Conservation (phyloP, 768 basidiomycete genomes). For the Mycena crocata region DNA sequence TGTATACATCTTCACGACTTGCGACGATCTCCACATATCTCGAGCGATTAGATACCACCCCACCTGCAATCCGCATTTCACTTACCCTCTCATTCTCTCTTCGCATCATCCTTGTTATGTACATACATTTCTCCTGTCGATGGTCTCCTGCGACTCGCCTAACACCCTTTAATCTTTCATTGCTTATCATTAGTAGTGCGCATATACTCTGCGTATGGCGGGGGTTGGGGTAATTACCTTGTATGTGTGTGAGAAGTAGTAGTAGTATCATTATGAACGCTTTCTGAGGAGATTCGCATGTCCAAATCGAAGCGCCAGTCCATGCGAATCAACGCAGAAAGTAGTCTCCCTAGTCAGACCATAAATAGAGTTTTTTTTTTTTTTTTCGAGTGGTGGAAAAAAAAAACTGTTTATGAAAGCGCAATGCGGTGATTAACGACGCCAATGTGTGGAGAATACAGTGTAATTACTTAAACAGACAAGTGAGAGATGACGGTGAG, state of each 20-base stretch:
- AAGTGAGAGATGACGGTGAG: not conserved
- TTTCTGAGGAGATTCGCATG: not conserved
- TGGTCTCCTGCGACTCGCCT: not conserved
- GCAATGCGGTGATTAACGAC: slow-evolving; percentile 11
- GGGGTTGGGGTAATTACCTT: slow-evolving; percentile 11
- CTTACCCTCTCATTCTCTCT: slow-evolving; percentile 17
- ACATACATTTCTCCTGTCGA: slow-evolving; percentile 2
- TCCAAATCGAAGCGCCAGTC: too few relatives aligned
- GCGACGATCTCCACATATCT: slow-evolving; percentile 13
- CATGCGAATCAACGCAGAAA: too few relatives aligned
- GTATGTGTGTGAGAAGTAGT: slow-evolving; percentile 7
- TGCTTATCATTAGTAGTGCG: slow-evolving; percentile 31
- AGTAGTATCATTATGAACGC: slow-evolving; percentile 21
- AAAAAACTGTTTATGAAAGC: too few relatives aligned
- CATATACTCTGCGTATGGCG: not conserved
- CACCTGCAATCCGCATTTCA: slow-evolving; percentile 3
- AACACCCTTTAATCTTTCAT: slow-evolving; percentile 33
- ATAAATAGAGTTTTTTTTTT: too few relatives aligned
- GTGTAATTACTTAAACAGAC: slow-evolving; percentile 18
- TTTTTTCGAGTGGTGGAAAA: too few relatives aligned
- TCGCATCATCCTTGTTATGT: slow-evolving; percentile 16
- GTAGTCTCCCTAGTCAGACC: too few relatives aligned
- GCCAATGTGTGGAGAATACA: slow-evolving; percentile 19
- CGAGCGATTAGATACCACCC: slow-evolving; percentile 26
- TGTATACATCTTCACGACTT: slow-evolving; percentile 13